phyloP scores from a whole-genome alignment of 768 basidiomycete genomes.

The Lentinus brumalis region DNA sequence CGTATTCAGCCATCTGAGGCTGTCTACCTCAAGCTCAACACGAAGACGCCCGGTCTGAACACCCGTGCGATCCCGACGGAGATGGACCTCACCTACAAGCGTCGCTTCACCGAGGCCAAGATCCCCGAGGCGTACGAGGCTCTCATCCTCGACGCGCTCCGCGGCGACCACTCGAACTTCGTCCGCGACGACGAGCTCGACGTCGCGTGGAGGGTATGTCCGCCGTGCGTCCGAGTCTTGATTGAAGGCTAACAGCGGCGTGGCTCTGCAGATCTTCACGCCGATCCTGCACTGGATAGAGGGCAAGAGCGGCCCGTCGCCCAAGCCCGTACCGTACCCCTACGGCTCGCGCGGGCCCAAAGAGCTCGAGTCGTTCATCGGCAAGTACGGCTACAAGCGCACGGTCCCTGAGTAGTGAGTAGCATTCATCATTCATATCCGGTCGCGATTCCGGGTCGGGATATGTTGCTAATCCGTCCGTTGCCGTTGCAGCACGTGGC shows the following conservation, averaged over 20 bases:
- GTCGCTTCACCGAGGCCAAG: constrained; percentile 84
- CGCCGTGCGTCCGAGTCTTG: neutral
- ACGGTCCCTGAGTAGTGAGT: constrained; percentile 73
- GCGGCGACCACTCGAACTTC: constrained; percentile 99
- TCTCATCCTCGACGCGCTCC: constrained; percentile 92
- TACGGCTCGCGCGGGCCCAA: constrained; percentile 97
- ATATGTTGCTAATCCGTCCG: neutral
- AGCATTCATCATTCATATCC: neutral
- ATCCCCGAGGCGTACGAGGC: constrained; percentile 98
- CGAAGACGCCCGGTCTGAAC: constrained; percentile 89
- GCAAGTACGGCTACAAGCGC: constrained; percentile 77
- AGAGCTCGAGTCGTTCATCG: constrained; percentile 74
- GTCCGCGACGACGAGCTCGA: constrained; percentile 97
- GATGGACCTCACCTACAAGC: constrained; percentile 98
- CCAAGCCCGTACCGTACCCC: constrained; percentile 76
- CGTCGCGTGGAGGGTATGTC: constrained; percentile 90
- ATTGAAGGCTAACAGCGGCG: neutral
- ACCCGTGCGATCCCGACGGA: constrained; percentile 93
- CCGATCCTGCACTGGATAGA: constrained; percentile 97
- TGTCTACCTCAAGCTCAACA: constrained; percentile 95
- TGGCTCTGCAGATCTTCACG: constrained; percentile 76
- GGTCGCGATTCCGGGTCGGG: neutral
- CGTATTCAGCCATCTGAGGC: constrained; percentile 97
- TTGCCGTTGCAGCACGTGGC: constrained; percentile 62
- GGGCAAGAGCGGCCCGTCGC: constrained; percentile 62